These are phyloP conservation scores for Mortierella sp. DNA, from an alignment of 371 early-diverging fungal species.

Conservation along the genomic window DNA sequence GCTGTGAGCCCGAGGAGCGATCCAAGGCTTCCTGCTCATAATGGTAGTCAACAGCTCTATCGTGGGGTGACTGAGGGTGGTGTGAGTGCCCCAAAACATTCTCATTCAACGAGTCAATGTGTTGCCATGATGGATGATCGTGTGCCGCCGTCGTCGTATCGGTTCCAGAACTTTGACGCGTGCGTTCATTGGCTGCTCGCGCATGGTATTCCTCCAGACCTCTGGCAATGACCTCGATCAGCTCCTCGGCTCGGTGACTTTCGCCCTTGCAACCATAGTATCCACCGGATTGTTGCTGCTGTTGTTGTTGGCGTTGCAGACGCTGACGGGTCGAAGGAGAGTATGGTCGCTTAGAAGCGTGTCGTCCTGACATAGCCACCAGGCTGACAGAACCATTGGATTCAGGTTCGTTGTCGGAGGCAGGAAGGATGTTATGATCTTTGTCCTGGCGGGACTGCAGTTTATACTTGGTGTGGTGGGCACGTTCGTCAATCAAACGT, in stretches of 20 bases:
- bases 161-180: not conserved
- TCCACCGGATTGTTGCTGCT: not conserved
- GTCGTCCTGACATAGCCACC: not conserved
- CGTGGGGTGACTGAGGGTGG: not conserved
- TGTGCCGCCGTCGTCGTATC: not conserved
- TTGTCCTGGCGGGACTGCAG: not conserved
- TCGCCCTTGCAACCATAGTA: not conserved
- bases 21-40: not conserved
- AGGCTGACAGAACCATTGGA: not conserved
- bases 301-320: not conserved
- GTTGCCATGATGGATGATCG: not conserved
- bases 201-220: slow-evolving; percentile 24
- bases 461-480: not conserved
- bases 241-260: slow-evolving; percentile 11
- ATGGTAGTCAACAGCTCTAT: not conserved
- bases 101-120: slow-evolving; percentile 1
- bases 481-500: not conserved
- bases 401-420: not conserved
- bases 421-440: not conserved
- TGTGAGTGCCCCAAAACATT: not conserved
- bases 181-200: not conserved
- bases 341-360: not conserved
- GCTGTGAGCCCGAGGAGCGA: not conserved
- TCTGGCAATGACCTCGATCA: slow-evolving; percentile 21
- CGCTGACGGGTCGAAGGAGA: not conserved